Base-by-base conservation (phyloP, 352 stramenopile genomes). In the Phytophthora litchii region DNA sequence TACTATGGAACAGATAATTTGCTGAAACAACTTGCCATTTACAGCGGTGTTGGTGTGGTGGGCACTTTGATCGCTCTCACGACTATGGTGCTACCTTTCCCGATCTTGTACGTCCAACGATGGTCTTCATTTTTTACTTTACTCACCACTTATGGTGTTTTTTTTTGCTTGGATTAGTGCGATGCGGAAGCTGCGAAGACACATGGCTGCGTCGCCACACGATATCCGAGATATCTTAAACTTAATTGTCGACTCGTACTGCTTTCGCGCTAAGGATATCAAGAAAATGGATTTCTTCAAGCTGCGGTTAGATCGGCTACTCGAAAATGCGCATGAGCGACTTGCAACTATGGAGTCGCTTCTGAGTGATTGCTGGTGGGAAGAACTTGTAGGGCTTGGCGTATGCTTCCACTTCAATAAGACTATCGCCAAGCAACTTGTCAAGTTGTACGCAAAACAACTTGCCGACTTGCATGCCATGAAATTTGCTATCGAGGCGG, bases 231-330 rank as follows among this genome's bases (percentile, higher is more conserved):
- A 93, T 40, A 83, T 91, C 13, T 61, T 91, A 4, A 91, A 93
- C 50, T 67, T 93, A 35, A 89, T 92, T 50, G 75, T 92, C 17
- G 83, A 92, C 56, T 71, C 83, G 11, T 92, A 92, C 55, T 92
- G 83, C 49, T 92, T 92, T 54, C 75, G 77, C 9, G 77, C 72
- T 2, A 87, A 86, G 21, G 78, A 91, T 55, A 85, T 90, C 47
- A 83, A 86, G 40, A 66, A 90, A 21, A 89, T 92, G 81, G 79
- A 92, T 32, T 89, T 92, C 32, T 86, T 92, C 47, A 79, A 73
- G 12, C 48, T 91, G 20, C 76, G 82, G 9, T 69, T 92, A 8
- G 69, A 85, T 10, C 75, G 78, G 3, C 48, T 86, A 10, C 69
- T 92, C 8, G 49, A 66, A 2, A 56, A 60, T 20, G 71, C 81